phyloP scores from a whole-genome alignment of 75 land plant species.

The Azolla pinnata region DNA sequence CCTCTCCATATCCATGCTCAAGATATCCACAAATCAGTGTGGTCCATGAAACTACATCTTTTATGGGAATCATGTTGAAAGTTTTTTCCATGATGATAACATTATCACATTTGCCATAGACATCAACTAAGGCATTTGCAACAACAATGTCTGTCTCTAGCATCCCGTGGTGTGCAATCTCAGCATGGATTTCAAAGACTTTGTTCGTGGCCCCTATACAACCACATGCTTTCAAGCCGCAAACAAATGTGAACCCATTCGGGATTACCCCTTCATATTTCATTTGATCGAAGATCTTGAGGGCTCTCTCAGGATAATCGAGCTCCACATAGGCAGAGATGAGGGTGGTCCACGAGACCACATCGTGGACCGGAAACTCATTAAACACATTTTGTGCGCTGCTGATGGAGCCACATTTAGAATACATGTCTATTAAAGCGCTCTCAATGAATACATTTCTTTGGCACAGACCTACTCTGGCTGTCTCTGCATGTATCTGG shows the following conservation, averaged over 20 bases:
- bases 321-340: constrained; percentile 42
- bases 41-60: constrained; percentile 16
- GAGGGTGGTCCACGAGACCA: constrained; percentile 57
- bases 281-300: constrained; percentile 27
- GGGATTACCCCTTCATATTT: constrained; percentile 10
- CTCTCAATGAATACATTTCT: too few relatives aligned
- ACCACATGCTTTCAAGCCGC: constrained; percentile 1
- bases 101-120: too few relatives aligned
- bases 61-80: constrained; percentile 12
- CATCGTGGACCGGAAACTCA: too few relatives aligned
- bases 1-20: constrained; percentile 5
- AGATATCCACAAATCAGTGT: constrained; percentile 19
- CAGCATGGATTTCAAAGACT: constrained; percentile 3
- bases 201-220: not conserved
- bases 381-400: too few relatives aligned
- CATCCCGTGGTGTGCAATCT: constrained; percentile 9
- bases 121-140: too few relatives aligned
- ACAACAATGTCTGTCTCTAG: constrained; percentile 34
- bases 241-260: constrained; percentile 15
- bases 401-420: too few relatives aligned
- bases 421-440: too few relatives aligned
- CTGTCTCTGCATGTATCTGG: too few relatives aligned
- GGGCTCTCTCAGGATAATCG: constrained; percentile 23
- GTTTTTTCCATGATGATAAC: too few relatives aligned
- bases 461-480: too few relatives aligned